These are phyloP conservation scores for Ettlia oleoabundans DNA, from an alignment of 139 green algal species.

Conservation along the genomic window DNA sequence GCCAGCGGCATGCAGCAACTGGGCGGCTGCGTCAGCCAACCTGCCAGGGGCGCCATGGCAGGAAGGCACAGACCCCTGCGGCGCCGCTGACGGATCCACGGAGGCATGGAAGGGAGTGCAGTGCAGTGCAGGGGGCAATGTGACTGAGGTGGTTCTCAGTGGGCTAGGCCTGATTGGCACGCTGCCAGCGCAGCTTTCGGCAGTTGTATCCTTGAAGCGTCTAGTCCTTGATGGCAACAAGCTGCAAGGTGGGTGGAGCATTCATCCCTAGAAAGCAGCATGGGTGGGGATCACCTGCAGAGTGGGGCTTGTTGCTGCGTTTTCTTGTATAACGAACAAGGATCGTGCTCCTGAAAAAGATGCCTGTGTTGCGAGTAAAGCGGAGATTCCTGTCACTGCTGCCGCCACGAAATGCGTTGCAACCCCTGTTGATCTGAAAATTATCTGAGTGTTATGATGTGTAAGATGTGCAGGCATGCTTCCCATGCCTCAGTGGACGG, in stretches of 20 bases:
- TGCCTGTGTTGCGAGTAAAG: no score
- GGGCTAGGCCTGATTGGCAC: constrained; percentile 30
- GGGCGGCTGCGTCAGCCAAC: background rate
- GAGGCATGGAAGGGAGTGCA: background rate
- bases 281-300: no score
- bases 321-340: no score
- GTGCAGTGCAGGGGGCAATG: background rate
- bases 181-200: constrained; percentile 18
- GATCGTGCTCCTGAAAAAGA: no score
- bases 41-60: background rate
- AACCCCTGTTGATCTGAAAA: no score
- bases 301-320: no score
- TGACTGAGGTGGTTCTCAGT: background rate
- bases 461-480: no score
- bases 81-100: background rate
- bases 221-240: constrained; percentile 24
- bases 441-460: no score
- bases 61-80: constrained; percentile 1
- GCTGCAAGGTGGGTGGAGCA: constrained; percentile 11
- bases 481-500: background rate
- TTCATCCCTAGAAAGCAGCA: no score
- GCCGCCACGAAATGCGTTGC: no score
- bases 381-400: no score
- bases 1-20: background rate
- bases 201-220: constrained; percentile 7